phyloP scores from a whole-genome alignment of 2,329 filamentous ascomycete genomes.

The Rhexocercosporidium sp. region DNA sequence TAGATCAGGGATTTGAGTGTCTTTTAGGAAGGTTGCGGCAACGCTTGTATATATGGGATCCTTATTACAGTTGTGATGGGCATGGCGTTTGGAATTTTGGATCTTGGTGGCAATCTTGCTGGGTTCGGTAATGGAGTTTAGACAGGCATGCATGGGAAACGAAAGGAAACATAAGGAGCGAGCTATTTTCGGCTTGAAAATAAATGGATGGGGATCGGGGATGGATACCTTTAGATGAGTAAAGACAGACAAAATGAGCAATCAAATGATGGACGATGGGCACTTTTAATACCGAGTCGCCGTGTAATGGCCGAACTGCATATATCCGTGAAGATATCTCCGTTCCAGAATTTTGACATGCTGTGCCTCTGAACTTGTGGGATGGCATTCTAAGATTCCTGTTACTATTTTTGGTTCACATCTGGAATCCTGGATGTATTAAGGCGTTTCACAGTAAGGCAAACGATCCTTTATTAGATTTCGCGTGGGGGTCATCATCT shows the following conservation, averaged over 20 bases:
- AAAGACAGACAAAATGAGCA: not conserved
- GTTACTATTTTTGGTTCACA: not conserved
- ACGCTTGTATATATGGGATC: not conserved
- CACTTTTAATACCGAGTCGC: too few species aligned
- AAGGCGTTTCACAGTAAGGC: not conserved
- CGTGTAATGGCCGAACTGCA: not conserved
- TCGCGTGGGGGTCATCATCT: constrained; percentile 1
- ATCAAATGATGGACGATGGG: not conserved
- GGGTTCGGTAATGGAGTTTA: not conserved
- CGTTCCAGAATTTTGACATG: not conserved
- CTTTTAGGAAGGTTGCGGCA: not conserved
- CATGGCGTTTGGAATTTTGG: not conserved
- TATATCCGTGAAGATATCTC: constrained; percentile 8
- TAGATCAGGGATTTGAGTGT: constrained; percentile 40
- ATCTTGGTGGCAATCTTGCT: not conserved
- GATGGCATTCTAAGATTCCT: not conserved
- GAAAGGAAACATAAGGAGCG: not conserved
- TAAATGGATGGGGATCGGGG: not conserved
- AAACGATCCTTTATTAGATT: not conserved
- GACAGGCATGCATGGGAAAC: not conserved
- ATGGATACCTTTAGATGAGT: constrained; percentile 3
- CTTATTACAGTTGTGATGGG: not conserved
- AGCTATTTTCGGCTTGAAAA: constrained; percentile 6
- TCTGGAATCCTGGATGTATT: not conserved
- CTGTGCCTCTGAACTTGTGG: not conserved